Conservation (phyloP, 805 yeast genomes). For the Wickerhamomyces ciferrii region DNA sequence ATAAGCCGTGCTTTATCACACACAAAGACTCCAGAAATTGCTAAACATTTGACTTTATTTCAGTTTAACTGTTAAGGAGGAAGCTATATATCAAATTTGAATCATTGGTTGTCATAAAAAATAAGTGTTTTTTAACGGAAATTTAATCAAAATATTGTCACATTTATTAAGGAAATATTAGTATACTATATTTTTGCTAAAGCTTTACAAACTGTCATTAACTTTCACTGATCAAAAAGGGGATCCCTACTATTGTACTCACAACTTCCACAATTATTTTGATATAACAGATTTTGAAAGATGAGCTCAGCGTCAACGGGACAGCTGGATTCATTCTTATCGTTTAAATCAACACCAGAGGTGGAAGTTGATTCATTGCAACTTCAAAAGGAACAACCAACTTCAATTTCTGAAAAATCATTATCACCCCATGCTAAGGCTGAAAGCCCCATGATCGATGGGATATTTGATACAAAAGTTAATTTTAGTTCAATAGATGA, state of each 20-base stretch:
- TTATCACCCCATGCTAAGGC: background rate
- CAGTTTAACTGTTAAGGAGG: background rate
- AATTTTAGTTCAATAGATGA: background rate
- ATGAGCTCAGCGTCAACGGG: conserved; percentile 15
- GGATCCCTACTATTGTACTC: background rate
- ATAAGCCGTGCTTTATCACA: background rate
- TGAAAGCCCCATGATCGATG: conserved; percentile 5
- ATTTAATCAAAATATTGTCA: background rate
- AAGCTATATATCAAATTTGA: background rate
- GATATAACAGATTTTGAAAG: background rate
- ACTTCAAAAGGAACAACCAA: conserved; percentile 2
- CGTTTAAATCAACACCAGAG: conserved; percentile 11
- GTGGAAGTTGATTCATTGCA: conserved; percentile 13
- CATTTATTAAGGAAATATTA: background rate
- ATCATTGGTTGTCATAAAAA: too few relatives aligned
- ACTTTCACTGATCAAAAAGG: background rate
- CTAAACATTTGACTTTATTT: background rate
- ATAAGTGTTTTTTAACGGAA: background rate
- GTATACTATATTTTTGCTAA: background rate
- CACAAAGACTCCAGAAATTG: background rate
- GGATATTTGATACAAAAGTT: background rate
- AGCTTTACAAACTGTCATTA: too few relatives aligned
- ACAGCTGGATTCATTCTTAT: conserved; percentile 11
- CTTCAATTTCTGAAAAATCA: background rate
- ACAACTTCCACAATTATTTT: background rate